A percentile compares a stretch with the other conserved stretches of the same genome.
These are phyloP conservation scores for Nothophoma quercina DNA, from an alignment of 2,329 filamentous ascomycete species.

Conservation along the genomic window DNA sequence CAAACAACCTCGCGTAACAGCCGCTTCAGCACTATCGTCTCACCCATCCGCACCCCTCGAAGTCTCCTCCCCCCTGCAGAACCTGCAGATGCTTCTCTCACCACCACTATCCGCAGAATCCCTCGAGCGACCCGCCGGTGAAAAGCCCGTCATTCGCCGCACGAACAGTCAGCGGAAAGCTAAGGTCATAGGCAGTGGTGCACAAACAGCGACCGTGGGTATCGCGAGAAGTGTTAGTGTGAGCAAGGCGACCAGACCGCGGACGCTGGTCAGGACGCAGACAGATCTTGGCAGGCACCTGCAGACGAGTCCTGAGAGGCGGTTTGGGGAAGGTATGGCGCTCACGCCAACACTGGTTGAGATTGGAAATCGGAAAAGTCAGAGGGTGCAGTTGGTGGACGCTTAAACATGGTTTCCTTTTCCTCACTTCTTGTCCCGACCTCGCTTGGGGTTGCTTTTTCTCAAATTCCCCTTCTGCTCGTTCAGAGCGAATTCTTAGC, in stretches of 20 bases:
- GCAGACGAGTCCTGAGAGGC: slow-evolving; percentile 26
- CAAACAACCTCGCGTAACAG: slow-evolving; percentile 35
- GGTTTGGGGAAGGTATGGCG: slow-evolving; percentile 35
- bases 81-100: slow-evolving; percentile 25
- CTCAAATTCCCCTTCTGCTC: background rate
- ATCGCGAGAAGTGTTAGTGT: slow-evolving; percentile 45
- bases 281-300: slow-evolving; percentile 13
- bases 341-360: slow-evolving; percentile 49
- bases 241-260: slow-evolving; percentile 36
- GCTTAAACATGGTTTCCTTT: slow-evolving; percentile 22
- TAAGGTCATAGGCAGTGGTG: slow-evolving; percentile 7
- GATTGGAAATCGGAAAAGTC: slow-evolving; percentile 46
- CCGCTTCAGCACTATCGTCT: slow-evolving; percentile 37
- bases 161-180: slow-evolving; percentile 14
- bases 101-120: slow-evolving; percentile 27
- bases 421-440: too few species aligned
- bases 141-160: slow-evolving; percentile 25
- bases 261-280: slow-evolving; percentile 26
- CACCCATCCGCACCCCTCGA: slow-evolving; percentile 38
- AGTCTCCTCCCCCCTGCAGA: slow-evolving; percentile 28
- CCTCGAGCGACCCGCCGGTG: background rate
- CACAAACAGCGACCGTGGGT: slow-evolving; percentile 38
- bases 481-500: slow-evolving; percentile 1
- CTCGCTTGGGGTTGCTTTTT: too few species aligned
- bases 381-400: slow-evolving; percentile 47